Percentiles rank a stretch among this genome's conserved stretches.
Evolutionary conservation across 1,139 yeast genomes (phyloP).

Genomic region (Kluyveromyces sp.): DNA sequence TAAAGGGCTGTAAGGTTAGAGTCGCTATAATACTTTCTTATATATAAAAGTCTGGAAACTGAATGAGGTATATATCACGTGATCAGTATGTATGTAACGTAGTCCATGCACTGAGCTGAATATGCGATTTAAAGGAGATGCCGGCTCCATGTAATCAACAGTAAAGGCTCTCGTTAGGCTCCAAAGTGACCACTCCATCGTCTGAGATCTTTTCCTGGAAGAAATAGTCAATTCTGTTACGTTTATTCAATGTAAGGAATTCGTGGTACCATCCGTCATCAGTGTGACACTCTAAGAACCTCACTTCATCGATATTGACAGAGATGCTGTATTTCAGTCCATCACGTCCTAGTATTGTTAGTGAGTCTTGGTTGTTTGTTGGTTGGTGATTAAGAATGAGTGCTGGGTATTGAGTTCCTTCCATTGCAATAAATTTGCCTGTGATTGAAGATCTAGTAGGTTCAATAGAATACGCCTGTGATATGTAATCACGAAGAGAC

Average conservation of each 20-base stretch:
- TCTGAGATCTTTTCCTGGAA: background rate
- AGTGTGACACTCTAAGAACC: background rate
- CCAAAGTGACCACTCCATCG: background rate
- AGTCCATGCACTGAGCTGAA: too few species aligned
- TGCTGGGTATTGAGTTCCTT: background rate
- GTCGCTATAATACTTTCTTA: too few species aligned
- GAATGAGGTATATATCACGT: background rate
- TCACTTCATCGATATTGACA: background rate
- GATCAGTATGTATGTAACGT: background rate
- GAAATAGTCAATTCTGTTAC: conserved; percentile 3
- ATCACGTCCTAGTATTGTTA: background rate
- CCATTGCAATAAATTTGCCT: background rate
- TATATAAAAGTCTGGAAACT: too few species aligned
- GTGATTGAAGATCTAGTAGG: background rate
- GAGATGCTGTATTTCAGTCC: background rate
- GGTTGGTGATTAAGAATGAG: background rate
- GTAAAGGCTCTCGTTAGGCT: background rate
- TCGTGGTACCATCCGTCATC: background rate
- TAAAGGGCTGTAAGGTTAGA: too few species aligned
- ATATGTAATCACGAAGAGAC: background rate
- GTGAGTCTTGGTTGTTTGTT: background rate
- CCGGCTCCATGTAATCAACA: background rate
- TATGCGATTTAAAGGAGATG: background rate
- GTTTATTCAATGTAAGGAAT: conserved; percentile 2
- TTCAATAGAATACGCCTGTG: background rate